Base-by-base conservation (phyloP, 1,284 basidiomycete genomes). In the Cryptococcus sp. region DNA sequence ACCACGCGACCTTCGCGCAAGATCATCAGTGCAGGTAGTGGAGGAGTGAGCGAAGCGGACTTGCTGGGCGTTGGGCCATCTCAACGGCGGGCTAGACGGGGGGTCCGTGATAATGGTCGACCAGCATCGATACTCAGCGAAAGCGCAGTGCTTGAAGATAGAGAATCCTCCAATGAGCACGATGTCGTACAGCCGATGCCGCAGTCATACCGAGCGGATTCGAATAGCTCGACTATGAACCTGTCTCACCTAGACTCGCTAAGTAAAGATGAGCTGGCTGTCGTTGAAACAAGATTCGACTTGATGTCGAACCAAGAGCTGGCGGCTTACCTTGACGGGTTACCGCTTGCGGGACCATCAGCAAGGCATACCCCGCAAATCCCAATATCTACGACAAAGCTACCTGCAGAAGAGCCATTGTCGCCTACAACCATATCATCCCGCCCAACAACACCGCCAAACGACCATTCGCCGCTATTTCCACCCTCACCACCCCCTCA, bases 401-500 rank as follows among this genome's bases (percentile, higher is more conserved):
- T 45, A n/a, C 37, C 41, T 22, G 10, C 41, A 10, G 29, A 34
- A 13, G 29, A 34, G 29, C 29, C 13, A 34, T 13, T 13, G 29
- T 10, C 29, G 13, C 13, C 29, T 34, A 7, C 2, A 34, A 34
- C 29, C 29, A 13, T 34, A 34, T 34, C 29, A 34, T 34, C 29
- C 29, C 29, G 29, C 29, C 29, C 29, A 10, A 43, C 43, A 40
- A 26, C 26, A 23, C 22, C 39, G 50, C 0, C 40, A 11, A 26
- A 41, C 39, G 54, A 54, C 25, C n/a, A 64, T 22, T 55, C 65
- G 3, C 71, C 68, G 2, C 53, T 75, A 1, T 77, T 75, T 39
- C 75, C 73, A 5, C 73, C 75, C 6, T 73, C 72, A 0, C 75
- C 73, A 3, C 72, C 70, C n/a, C 37, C 59, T 5, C 49, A 53